phyloP scores from a whole-genome alignment of 495 filamentous ascomycete species.

The Chaetomium tenue region DNA sequence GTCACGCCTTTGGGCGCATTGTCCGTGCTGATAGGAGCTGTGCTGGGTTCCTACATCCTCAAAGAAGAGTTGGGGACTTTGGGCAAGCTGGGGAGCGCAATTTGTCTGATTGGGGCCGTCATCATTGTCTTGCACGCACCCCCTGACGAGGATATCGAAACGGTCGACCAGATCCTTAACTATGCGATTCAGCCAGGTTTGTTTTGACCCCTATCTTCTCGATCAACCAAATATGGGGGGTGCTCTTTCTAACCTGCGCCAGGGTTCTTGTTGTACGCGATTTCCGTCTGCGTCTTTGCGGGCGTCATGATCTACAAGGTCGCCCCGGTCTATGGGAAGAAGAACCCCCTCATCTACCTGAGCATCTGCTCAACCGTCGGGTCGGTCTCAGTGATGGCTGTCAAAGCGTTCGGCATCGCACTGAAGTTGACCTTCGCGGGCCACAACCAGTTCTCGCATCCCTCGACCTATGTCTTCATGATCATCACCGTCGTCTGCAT shows the following conservation, averaged over 20 bases:
- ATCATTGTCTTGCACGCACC: slow-evolving; percentile 97
- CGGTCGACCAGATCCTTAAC: slow-evolving; percentile 80
- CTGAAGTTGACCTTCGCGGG: slow-evolving; percentile 88
- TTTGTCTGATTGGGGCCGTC: slow-evolving; percentile 92
- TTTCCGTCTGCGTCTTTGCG: slow-evolving; percentile 71
- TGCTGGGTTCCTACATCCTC: slow-evolving; percentile 91
- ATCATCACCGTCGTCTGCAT: slow-evolving; percentile 93
- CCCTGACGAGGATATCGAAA: slow-evolving; percentile 83
- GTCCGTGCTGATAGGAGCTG: slow-evolving; percentile 90
- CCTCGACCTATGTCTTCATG: slow-evolving; percentile 94
- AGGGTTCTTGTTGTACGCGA: slow-evolving; percentile 87
- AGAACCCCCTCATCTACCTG: slow-evolving; percentile 91
- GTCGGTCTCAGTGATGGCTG: slow-evolving; percentile 95
- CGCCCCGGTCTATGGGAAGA: slow-evolving; percentile 83
- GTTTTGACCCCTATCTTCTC: slow-evolving; percentile 19
- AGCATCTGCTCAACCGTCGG: slow-evolving; percentile 97
- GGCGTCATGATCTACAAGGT: slow-evolving; percentile 94
- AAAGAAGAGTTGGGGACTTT: slow-evolving; percentile 82
- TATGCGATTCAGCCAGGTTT: slow-evolving; percentile 88
- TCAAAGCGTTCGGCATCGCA: slow-evolving; percentile 96
- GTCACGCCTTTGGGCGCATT: slow-evolving; percentile 93
- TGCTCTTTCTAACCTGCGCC: slow-evolving; percentile 32
- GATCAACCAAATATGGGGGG: background rate
- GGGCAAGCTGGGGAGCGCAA: slow-evolving; percentile 91
- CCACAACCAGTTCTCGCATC: slow-evolving; percentile 89